phyloP scores from a whole-genome alignment of 352 stramenopile species.

The Globisporangium iwayamae region DNA sequence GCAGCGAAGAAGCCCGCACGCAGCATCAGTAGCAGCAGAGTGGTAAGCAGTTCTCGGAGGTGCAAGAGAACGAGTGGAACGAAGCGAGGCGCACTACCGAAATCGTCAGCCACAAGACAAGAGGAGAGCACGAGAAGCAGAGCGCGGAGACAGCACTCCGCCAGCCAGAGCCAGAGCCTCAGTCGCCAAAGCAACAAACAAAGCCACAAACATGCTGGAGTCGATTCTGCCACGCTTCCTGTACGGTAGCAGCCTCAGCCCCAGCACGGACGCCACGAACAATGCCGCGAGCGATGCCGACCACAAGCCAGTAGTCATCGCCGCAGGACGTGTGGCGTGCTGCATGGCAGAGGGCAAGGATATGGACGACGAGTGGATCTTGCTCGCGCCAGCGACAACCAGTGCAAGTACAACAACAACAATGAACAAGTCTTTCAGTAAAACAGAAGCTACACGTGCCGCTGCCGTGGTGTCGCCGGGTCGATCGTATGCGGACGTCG shows the following conservation, averaged over 20 bases:
- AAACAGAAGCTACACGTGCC: not conserved
- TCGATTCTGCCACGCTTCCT: constrained; percentile 11
- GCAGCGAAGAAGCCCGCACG: no score
- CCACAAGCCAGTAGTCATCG: not conserved
- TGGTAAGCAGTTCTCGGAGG: no score
- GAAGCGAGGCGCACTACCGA: not conserved
- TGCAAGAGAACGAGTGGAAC: no score
- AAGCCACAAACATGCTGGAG: constrained; percentile 12
- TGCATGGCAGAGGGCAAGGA: not conserved
- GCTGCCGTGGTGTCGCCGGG: not conserved
- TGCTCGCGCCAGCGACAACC: not conserved
- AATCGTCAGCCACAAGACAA: not conserved
- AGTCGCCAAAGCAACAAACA: no score
- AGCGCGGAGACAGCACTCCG: not conserved
- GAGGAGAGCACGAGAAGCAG: not conserved
- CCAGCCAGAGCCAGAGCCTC: no score
- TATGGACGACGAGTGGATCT: constrained; percentile 14
- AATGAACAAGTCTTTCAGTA: not conserved
- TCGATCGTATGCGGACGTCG: constrained; percentile 34
- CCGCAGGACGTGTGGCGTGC: not conserved
- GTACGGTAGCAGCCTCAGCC: not conserved
- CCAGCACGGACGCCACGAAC: not conserved
- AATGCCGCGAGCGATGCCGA: not conserved
- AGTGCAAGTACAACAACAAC: not conserved
- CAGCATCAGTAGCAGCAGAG: no score